Percentiles rank a stretch among this genome's conserved stretches.
phyloP scores from a whole-genome alignment of 2,329 filamentous ascomycete species.

The Clonostachys rosea region DNA sequence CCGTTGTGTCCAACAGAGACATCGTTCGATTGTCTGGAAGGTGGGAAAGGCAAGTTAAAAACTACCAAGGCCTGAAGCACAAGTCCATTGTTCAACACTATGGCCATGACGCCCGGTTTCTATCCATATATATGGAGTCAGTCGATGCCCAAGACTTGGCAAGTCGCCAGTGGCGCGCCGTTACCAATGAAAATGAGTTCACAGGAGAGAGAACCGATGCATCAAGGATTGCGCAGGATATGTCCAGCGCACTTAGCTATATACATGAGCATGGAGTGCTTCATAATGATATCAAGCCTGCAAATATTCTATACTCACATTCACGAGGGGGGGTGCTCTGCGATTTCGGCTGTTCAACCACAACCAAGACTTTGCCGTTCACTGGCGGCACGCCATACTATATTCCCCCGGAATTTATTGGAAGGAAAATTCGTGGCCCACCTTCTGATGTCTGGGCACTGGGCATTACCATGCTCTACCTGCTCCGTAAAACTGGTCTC shows the following conservation, averaged over 20 bases:
- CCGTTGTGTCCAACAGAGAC: conserved; percentile 42
- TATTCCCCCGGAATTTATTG: conserved; percentile 57
- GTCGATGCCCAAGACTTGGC: conserved; percentile 51
- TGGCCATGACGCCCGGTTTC: conserved; percentile 53
- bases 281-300: conserved; percentile 60
- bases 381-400: conserved; percentile 58
- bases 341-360: conserved; percentile 54
- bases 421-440: conserved; percentile 44
- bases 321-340: conserved; percentile 55
- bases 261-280: conserved; percentile 48
- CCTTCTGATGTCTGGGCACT: conserved; percentile 57
- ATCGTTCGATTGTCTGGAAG: conserved; percentile 56
- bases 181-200: conserved; percentile 39
- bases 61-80: conserved; percentile 49
- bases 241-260: conserved; percentile 48
- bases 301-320: conserved; percentile 55
- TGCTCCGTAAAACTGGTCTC: conserved; percentile 48
- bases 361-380: conserved; percentile 35
- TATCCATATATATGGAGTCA: conserved; percentile 59
- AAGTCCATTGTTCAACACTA: conserved; percentile 54
- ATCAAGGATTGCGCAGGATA: conserved; percentile 47
- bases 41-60: conserved; percentile 54
- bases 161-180: conserved; percentile 42
- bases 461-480: conserved; percentile 57
- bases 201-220: conserved; percentile 43